A percentile compares a stretch with the other conserved stretches of the same genome.
Conservation (phyloP, 768 basidiomycete genomes). For the Phaffia tasmanica region DNA sequence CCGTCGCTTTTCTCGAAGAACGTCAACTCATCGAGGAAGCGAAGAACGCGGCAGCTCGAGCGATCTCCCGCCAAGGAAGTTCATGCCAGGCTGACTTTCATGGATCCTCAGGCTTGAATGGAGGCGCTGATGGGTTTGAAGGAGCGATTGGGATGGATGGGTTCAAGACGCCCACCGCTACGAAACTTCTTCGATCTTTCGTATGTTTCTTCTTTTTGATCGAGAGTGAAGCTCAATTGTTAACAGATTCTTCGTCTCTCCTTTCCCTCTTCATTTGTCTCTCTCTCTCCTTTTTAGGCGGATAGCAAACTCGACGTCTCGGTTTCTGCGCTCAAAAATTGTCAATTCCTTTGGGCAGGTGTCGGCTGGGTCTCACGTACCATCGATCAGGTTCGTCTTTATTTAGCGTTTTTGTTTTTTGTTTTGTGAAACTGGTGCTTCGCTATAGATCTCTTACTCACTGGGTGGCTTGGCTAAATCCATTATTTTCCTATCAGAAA, state of each 20-base stretch:
- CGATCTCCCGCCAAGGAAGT: background rate
- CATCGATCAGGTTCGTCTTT: slow-evolving; percentile 11
- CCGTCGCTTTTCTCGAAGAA: slow-evolving; percentile 18
- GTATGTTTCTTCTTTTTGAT: background rate
- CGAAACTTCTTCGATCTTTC: slow-evolving; percentile 11
- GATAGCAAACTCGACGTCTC: slow-evolving; percentile 22
- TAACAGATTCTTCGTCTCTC: too few species aligned
- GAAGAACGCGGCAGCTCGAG: slow-evolving; percentile 6
- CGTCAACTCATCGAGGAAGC: slow-evolving; percentile 1
- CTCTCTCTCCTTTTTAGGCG: background rate
- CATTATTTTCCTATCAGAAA: slow-evolving; percentile 7
- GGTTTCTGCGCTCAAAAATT: slow-evolving; percentile 16
- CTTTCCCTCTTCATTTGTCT: too few species aligned
- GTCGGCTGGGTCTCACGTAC: slow-evolving; percentile 25
- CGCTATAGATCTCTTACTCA: too few species aligned
- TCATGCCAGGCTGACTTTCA: background rate
- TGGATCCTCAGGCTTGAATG: slow-evolving; percentile 1
- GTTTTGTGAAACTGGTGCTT: too few species aligned
- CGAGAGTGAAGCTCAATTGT: too few species aligned
- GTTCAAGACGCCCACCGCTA: slow-evolving; percentile 22
- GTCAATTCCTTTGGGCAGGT: slow-evolving; percentile 20
- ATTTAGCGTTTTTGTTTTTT: too few species aligned
- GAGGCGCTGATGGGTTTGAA: background rate
- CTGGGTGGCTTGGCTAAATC: too few species aligned
- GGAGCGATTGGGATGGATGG: slow-evolving; percentile 1